phyloP scores from a whole-genome alignment of 345 rosid genomes.

The Acer negundo region DNA sequence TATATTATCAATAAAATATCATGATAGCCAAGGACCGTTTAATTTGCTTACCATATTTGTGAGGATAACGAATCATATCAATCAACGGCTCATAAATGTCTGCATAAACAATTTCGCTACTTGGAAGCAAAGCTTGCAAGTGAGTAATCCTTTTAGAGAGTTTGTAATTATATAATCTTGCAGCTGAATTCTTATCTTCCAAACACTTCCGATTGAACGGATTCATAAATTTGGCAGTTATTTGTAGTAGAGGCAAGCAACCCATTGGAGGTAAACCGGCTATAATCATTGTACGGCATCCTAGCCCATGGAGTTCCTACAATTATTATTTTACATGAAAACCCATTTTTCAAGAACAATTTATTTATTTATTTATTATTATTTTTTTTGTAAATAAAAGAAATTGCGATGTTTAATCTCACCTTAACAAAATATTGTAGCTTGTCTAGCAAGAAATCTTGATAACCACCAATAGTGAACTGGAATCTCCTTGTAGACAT shows the following conservation, averaged over 20 bases:
- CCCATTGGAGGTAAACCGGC: constrained; percentile 69
- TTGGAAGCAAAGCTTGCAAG: constrained; percentile 38
- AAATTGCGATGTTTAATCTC: too few relatives aligned
- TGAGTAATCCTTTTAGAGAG: constrained; percentile 34
- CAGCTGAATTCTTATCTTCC: constrained; percentile 49
- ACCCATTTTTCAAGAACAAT: too few relatives aligned
- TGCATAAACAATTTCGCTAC: constrained; percentile 44
- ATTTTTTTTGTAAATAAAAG: neutral
- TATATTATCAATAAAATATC: too few relatives aligned
- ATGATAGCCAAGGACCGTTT: too few relatives aligned
- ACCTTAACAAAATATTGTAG: constrained; percentile 34
- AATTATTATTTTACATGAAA: neutral
- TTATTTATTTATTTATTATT: too few relatives aligned
- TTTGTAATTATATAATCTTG: constrained; percentile 45
- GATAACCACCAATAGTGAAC: constrained; percentile 45
- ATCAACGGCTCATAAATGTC: constrained; percentile 18
- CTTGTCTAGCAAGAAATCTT: constrained; percentile 42
- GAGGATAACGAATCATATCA: constrained; percentile 32
- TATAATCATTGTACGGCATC: constrained; percentile 50
- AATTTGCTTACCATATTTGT: constrained; percentile 45
- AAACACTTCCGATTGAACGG: constrained; percentile 32
- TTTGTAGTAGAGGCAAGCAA: constrained; percentile 58
- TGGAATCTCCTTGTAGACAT: constrained; percentile 35
- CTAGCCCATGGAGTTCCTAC: constrained; percentile 52
- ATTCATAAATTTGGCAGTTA: constrained; percentile 27